Conservation (phyloP, 345 rosid genomes). For the Corchorus olitorius region DNA sequence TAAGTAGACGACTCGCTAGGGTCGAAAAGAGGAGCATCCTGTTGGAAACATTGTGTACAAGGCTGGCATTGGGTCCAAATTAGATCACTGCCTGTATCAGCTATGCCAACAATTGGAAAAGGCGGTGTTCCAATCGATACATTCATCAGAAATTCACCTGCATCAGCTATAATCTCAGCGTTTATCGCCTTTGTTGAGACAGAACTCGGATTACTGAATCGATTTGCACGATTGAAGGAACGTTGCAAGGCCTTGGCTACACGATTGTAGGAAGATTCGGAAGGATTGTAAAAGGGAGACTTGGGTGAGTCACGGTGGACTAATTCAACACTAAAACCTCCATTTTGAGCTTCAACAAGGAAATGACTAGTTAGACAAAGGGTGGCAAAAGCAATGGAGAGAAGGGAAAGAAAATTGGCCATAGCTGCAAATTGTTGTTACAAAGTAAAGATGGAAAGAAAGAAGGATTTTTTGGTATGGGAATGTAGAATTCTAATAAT, state of each 20-base stretch:
- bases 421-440: background rate
- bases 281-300: constrained; percentile 38
- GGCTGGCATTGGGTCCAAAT: constrained; percentile 43
- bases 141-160: constrained; percentile 36
- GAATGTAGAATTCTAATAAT: background rate
- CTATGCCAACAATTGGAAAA: constrained; percentile 15
- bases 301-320: constrained; percentile 42
- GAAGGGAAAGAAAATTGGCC: background rate
- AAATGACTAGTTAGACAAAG: background rate
- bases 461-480: background rate
- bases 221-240: constrained; percentile 28
- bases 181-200: constrained; percentile 16
- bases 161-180: background rate
- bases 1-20: constrained; percentile 45
- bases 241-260: constrained; percentile 26
- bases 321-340: constrained; percentile 32
- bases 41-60: constrained; percentile 37
- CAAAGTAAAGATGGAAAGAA: background rate
- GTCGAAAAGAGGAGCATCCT: constrained; percentile 37
- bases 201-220: constrained; percentile 9
- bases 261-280: constrained; percentile 26
- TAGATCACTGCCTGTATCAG: constrained; percentile 42
- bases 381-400: background rate
- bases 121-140: constrained; percentile 38
- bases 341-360: background rate